Evolutionary conservation across 176 grass and related monocot species (phyloP).

Genomic region (Carex kokanica): DNA sequence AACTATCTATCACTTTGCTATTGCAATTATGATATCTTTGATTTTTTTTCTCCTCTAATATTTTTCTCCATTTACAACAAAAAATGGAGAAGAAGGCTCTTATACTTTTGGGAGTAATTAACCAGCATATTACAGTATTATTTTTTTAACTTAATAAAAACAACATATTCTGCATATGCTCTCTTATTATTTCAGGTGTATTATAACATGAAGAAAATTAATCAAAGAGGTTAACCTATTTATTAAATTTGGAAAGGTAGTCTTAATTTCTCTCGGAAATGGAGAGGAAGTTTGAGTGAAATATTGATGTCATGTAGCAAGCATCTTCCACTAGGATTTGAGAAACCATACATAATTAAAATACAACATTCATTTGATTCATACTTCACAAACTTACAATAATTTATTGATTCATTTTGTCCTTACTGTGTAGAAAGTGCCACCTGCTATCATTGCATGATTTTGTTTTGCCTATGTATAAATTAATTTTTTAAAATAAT

Average conservation of each 20-base stretch:
- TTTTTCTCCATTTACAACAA: neutral
- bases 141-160: neutral
- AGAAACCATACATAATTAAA: neutral
- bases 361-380: neutral
- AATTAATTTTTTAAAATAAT: neutral
- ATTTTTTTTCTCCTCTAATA: neutral
- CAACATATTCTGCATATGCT: neutral
- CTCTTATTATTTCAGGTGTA: neutral
- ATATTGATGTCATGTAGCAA: neutral
- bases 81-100: neutral
- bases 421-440: conserved; percentile 5
- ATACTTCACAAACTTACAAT: neutral
- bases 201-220: neutral
- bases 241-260: neutral
- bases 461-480: neutral
- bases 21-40: conserved; percentile 28
- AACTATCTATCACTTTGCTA: conserved; percentile 25
- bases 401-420: conserved; percentile 9
- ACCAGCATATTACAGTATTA: too few relatives aligned
- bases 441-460: conserved; percentile 3
- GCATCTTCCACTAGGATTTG: neutral
- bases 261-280: neutral
- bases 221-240: neutral
- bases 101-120: too few relatives aligned
- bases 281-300: neutral